Base-by-base conservation (phyloP, 352 stramenopile genomes). In the Globisporangium sylvaticum region DNA sequence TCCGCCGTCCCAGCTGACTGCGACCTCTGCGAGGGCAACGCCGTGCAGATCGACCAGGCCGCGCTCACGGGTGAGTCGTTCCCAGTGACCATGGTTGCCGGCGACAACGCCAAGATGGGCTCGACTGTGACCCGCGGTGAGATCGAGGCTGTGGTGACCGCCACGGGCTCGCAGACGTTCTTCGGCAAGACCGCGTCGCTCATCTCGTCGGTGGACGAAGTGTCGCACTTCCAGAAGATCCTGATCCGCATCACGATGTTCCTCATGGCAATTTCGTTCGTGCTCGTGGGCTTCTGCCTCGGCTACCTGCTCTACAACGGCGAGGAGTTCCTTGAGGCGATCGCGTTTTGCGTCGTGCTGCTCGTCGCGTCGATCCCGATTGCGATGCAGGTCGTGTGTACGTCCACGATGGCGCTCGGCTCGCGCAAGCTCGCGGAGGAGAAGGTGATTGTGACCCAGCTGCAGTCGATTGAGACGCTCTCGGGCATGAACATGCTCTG, bases 41-140 rank as follows among this genome's bases (percentile, higher is more conserved):
- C 78, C 20, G 73, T 98, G 54, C 81, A 96, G 66, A 91, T 97
- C 58, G 89, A 97, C 73, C 90, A 98, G 76, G 89, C 94, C 31
- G 87, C 88, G 46, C 81, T 99, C 27, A 98, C 95, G 22, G 97
- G 97, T 68, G 95, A 98, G 72, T 98, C 92, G 12, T 93, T 99
- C 64, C 94, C 95, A 1, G 94, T 98, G 29, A 95, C 87, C 14
- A 89, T 97, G 74, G 69, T 76, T 5, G 46, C 71, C 10, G 81
- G 82, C 20, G 88, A 97, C 72, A 93, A 88, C 56, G 86, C 86
- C 50, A 96, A 97, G 77, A 96, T 90, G 79, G 84, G 84, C 32
- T 92, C 91, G 15, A 94, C 81, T 7, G 85, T 97, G 37, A 84
- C 89, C 18, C 77, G 81, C 31, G 94, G 93, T n/a, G 95, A 98